Evolutionary conservation across 768 basidiomycete species (phyloP), one percentile per base, ranked within the genome.

Genomic region (Hygrocybe coccinea): DNA sequence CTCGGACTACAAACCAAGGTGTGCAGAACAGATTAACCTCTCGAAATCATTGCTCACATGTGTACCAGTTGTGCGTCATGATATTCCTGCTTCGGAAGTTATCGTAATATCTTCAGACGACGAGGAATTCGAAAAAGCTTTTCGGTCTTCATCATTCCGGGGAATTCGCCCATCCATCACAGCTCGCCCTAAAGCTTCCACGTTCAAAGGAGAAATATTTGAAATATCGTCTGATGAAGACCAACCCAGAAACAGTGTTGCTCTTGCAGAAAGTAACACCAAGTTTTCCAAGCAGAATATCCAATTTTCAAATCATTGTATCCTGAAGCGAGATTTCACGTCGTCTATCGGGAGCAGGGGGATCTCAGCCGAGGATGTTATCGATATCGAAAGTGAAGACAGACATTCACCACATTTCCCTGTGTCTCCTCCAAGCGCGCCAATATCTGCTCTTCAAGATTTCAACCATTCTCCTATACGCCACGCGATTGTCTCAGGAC

Each of bases 101-200:
- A 54, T 54, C 8, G 39, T 34, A 8, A 43, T 54, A 34, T 44
- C 29, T 25, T 52, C 51, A 5, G 15, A 14, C n/a, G 52, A 54
- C 25, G 52, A 54, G 3, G 39, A 19, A 9, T 37, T 24, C 9
- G 11, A 12, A 6, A 8, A 10, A 12, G 25, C 8, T 45, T 14
- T 2, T 5, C 50, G 6, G 14, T 11, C 21, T 11, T n/a, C 6
- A 24, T 10, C n/a, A 17, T 7, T 19, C 19, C 50, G 37, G 5
- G 24, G 36, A 21, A 22, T 36, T 52, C 36, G 38, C 15, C 36
- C 51, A 3, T 35, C 24, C 2, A 14, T 14, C n/a, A 33, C 29
- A 5, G 4, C 29, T 36, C 49, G 10, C n/a, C 33, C 10, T 11
- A 7, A 36, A 37, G 6, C 49, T 19, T 34, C 29, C 35, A 33